Conservation (phyloP, 2,329 filamentous ascomycete species). For the Diplodia mutila region DNA sequence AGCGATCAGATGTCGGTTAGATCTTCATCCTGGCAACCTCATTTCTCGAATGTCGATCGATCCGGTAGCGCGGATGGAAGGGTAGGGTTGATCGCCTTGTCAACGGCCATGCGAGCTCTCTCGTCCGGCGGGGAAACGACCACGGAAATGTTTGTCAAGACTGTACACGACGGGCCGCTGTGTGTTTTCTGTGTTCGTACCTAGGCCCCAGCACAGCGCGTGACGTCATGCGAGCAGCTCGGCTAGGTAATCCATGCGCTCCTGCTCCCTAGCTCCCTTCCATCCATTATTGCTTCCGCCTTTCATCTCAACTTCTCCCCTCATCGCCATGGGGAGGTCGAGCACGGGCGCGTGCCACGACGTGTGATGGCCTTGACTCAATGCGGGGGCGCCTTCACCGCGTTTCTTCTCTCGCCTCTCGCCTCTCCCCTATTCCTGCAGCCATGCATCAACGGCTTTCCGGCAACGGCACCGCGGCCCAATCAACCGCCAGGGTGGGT, state of each 20-base stretch:
- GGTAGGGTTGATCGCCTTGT: not conserved
- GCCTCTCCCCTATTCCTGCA: conserved; percentile 1
- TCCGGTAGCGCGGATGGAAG: not conserved
- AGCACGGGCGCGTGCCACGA: not conserved
- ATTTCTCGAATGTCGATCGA: conserved; percentile 15
- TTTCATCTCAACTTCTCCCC: not conserved
- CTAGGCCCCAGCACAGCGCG: not conserved
- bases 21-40: not conserved
- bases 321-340: not conserved
- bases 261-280: not conserved
- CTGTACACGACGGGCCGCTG: too few species aligned
- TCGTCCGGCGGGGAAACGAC: not conserved
- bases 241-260: not conserved
- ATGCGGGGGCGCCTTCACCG: not conserved
- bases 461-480: conserved; percentile 9
- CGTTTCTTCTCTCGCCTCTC: not conserved
- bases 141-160: not conserved
- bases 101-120: not conserved
- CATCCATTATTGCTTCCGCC: not conserved
- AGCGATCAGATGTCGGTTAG: not conserved
- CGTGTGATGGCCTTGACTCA: not conserved
- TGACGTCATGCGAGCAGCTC: not conserved
- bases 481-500: not conserved
- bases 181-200: not conserved
- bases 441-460: not conserved